Evolutionary conservation across 2,329 filamentous ascomycete genomes (phyloP), one percentile per base, ranked within the genome.

Genomic region (Alternaria angustiovoidea): DNA sequence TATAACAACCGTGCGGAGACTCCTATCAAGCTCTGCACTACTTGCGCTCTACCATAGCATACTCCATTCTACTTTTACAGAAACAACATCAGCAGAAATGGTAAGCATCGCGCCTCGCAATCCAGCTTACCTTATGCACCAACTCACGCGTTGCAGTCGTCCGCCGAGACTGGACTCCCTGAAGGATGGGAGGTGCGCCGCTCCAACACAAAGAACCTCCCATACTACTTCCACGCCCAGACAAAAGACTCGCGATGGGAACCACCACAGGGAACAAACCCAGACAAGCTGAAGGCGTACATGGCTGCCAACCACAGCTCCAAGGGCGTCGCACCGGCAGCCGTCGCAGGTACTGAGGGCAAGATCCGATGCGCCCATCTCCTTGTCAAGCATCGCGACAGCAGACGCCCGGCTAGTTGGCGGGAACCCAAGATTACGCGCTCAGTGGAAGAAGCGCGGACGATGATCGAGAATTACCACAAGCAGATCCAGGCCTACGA

Each of bases 201-300:
- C 83, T 97, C 93, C 80, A 96, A 97, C 84, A 96, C 93, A 81
- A 98, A 97, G 85, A 96, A 96, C 82, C 90, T 98, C 36, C 95
- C 95, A 38, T 99, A 99, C 85, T 99, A 98, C 85, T 98, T 97
- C 90, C 96, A 97, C 81, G 84, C 90, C 46, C 83, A 82, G 69
- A 92, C 93, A 65, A 94, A 94, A 79, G 89, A 93, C 77, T 98
- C 95, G 65, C 88, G 92, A 81, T 99, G 95, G 95, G 95, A 98
- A 78, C 94, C 95, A 3, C 95, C 95, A 8, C 79, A 87, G 44
- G 92, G 90, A 66, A 95, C 94, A 70, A 92, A 99, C 81, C 91
- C 91, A 59, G 93, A 97, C 71, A 93, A 91, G 81, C 88, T 99
- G 67, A 98, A 97, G 85, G 80, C 88, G 64, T 97, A 96, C 84